phyloP scores from a whole-genome alignment of 2,329 filamentous ascomycete genomes.

The Penicillium sp. region DNA sequence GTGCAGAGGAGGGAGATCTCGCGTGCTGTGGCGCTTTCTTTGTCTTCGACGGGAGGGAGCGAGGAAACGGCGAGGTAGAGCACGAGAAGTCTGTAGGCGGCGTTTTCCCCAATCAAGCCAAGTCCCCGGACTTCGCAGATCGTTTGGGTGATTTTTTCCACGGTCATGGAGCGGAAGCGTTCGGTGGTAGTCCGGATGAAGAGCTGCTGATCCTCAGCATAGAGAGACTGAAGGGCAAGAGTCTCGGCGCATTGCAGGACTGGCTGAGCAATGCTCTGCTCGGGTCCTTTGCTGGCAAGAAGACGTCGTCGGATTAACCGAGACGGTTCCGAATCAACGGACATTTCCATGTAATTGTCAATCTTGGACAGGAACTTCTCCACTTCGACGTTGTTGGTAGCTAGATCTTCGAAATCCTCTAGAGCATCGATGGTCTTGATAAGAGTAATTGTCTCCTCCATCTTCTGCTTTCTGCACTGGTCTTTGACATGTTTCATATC shows the following conservation, averaged over 20 bases:
- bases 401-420: constrained; percentile 43
- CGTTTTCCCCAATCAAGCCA: constrained; percentile 32
- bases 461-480: constrained; percentile 36
- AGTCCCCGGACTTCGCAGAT: constrained; percentile 34
- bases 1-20: constrained; percentile 41
- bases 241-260: constrained; percentile 37
- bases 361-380: constrained; percentile 39
- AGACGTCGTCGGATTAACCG: constrained; percentile 37
- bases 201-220: constrained; percentile 40
- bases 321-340: constrained; percentile 32
- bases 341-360: constrained; percentile 37
- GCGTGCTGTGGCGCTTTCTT: constrained; percentile 36
- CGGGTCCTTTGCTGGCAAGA: constrained; percentile 31
- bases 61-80: constrained; percentile 38
- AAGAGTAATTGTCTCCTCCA: constrained; percentile 36
- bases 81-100: constrained; percentile 37
- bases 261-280: constrained; percentile 30
- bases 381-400: constrained; percentile 34
- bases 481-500: constrained; percentile 39
- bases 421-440: constrained; percentile 41
- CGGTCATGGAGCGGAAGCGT: constrained; percentile 36
- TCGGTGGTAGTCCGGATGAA: constrained; percentile 39
- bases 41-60: constrained; percentile 38
- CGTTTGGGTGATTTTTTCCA: constrained; percentile 30
- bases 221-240: constrained; percentile 38